Percentiles rank a stretch among this genome's conserved stretches.
Conservation (phyloP, 352 stramenopile genomes). For the Thalassiosira allenii region DNA sequence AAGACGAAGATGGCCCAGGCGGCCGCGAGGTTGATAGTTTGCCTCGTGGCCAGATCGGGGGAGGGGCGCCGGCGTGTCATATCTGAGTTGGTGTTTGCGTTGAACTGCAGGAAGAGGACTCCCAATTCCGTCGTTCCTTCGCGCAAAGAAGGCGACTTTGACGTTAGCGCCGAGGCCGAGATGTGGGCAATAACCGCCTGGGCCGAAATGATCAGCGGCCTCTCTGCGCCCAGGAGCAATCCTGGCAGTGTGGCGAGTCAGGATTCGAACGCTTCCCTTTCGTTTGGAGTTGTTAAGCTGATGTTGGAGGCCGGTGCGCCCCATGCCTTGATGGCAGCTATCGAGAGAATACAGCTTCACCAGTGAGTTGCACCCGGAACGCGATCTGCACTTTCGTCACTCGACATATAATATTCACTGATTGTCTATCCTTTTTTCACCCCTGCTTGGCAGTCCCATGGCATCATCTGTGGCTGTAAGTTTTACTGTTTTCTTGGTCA, state of each 20-base stretch:
- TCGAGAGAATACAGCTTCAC: constrained; percentile 80
- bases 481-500: too few species aligned
- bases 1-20: constrained; percentile 75
- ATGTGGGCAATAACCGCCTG: constrained; percentile 75
- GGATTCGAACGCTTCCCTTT: constrained; percentile 55
- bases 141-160: background rate
- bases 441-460: constrained; percentile 79
- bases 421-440: too few species aligned
- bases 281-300: constrained; percentile 82
- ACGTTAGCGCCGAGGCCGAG: constrained; percentile 44
- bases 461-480: constrained; percentile 62
- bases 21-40: constrained; percentile 78
- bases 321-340: constrained; percentile 76
- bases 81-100: constrained; percentile 79
- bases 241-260: too few species aligned
- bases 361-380: too few species aligned
- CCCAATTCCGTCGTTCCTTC: background rate
- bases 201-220: constrained; percentile 74
- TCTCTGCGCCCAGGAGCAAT: constrained; percentile 77
- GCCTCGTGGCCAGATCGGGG: constrained; percentile 78
- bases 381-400: too few species aligned
- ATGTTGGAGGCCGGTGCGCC: constrained; percentile 81
- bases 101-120: constrained; percentile 73
- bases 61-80: constrained; percentile 82
- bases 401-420: too few species aligned